A percentile compares a stretch with the other conserved stretches of the same genome.
Conservation (phyloP, 108 stramenopile genomes). For the Nitzschia sp. region DNA sequence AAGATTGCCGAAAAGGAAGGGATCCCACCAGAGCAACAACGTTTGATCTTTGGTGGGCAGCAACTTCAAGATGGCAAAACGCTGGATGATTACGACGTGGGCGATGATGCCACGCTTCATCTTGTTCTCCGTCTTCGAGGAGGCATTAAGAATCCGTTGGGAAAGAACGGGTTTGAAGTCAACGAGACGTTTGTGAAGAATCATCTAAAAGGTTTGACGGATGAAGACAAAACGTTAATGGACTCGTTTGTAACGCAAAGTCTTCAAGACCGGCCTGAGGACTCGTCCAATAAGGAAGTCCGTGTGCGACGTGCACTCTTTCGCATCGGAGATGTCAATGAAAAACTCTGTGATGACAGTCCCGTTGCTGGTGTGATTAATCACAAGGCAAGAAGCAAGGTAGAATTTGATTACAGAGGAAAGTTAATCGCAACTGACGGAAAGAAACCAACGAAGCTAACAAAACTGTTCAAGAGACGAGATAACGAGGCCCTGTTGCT, state of each 20-base stretch:
- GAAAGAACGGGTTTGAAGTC: slow-evolving; percentile 72
- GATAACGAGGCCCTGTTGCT: slow-evolving; percentile 75
- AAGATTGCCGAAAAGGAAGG: slow-evolving; percentile 98
- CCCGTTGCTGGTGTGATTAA: slow-evolving; percentile 56
- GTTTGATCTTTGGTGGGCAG: slow-evolving; percentile 97
- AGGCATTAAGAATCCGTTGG: slow-evolving; percentile 90
- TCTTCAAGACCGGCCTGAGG: slow-evolving; percentile 8
- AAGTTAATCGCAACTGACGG: slow-evolving; percentile 69
- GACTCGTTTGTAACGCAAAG: slow-evolving; percentile 75
- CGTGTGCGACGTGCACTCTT: slow-evolving; percentile 62
- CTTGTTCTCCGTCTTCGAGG: slow-evolving; percentile 88
- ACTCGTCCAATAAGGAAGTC: slow-evolving; percentile 23
- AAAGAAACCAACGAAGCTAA: slow-evolving; percentile 68
- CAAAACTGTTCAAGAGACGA: slow-evolving; percentile 81
- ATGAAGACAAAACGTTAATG: slow-evolving; percentile 76
- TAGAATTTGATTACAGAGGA: slow-evolving; percentile 73
- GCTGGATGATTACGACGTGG: slow-evolving; percentile 93
- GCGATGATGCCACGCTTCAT: slow-evolving; percentile 94
- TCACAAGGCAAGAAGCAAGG: slow-evolving; percentile 33
- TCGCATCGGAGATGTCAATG: slow-evolving; percentile 57
- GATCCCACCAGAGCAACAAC: slow-evolving; percentile 94
- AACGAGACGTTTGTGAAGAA: slow-evolving; percentile 83
- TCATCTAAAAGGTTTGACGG: slow-evolving; percentile 59
- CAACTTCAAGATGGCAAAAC: slow-evolving; percentile 95
- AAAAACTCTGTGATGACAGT: slow-evolving; percentile 47